These are phyloP conservation scores for Catharanthus roseus DNA, from an alignment of 257 asterid species.

Conservation along the genomic window DNA sequence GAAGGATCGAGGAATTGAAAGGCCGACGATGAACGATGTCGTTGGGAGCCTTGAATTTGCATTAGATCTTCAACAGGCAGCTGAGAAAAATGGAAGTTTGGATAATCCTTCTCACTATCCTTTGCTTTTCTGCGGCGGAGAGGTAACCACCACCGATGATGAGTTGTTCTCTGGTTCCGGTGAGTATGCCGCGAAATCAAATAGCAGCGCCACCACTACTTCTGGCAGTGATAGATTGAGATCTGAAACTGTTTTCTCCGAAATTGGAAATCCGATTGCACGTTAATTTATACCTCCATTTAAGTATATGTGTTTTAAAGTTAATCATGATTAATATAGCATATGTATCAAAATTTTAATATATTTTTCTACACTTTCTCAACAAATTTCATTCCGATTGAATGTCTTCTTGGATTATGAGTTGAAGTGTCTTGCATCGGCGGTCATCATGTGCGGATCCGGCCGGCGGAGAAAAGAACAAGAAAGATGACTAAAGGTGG, in stretches of 20 bases:
- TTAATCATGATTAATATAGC: too few relatives aligned
- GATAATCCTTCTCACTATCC: conserved; percentile 13
- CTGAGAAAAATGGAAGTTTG: conserved; percentile 23
- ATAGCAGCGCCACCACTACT: not conserved
- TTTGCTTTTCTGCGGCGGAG: not conserved
- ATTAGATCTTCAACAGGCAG: conserved; percentile 45
- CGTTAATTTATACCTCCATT: conserved; percentile 13
- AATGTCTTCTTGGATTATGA: too few relatives aligned
- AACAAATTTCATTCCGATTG: too few relatives aligned
- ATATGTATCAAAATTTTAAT: too few relatives aligned
- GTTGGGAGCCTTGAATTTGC: conserved; percentile 65
- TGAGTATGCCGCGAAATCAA: not conserved
- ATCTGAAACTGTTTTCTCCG: conserved; percentile 34
- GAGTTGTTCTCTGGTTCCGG: conserved; percentile 24
- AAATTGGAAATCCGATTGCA: conserved; percentile 33
- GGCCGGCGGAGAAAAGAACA: too few relatives aligned
- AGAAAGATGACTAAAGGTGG: too few relatives aligned
- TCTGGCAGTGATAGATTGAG: conserved; percentile 12
- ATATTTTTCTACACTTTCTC: too few relatives aligned
- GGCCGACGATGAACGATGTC: conserved; percentile 61
- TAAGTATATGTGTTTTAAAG: not conserved
- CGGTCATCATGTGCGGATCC: too few relatives aligned
- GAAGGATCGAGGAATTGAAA: conserved; percentile 34
- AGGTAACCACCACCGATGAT: conserved; percentile 20
- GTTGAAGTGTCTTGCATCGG: too few relatives aligned